These are phyloP conservation scores for Cordyceps fumosorosea DNA, from an alignment of 2,329 filamentous ascomycete species.

Conservation along the genomic window DNA sequence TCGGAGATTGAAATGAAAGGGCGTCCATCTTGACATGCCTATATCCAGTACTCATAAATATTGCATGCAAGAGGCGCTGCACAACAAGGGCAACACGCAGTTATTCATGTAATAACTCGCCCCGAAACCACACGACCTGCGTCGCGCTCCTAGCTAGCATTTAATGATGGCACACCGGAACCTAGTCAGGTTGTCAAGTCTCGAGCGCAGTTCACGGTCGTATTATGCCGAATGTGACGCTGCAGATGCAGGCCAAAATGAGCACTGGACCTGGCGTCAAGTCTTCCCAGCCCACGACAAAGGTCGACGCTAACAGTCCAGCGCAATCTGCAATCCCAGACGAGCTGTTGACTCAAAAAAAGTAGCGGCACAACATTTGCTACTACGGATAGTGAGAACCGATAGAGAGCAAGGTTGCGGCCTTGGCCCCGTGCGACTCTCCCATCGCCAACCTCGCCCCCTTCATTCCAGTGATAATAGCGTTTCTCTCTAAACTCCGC, in stretches of 20 bases:
- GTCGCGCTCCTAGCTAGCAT: background rate
- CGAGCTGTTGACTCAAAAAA: background rate
- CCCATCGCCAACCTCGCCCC: too few relatives aligned
- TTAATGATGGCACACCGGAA: background rate
- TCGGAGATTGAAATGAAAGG: background rate
- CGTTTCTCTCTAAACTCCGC: background rate
- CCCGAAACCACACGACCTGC: background rate
- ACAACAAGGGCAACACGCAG: background rate
- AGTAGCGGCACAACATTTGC: background rate
- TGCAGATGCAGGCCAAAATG: constrained; percentile 7
- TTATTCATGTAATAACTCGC: background rate
- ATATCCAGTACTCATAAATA: background rate
- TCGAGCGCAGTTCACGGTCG: constrained; percentile 5
- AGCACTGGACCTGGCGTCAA: constrained; percentile 7
- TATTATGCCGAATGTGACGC: constrained; percentile 7
- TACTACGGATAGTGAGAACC: too few relatives aligned
- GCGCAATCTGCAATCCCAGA: background rate
- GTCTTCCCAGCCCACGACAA: background rate
- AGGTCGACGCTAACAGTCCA: background rate
- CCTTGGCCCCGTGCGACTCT: background rate
- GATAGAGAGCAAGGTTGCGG: background rate
- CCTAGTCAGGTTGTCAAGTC: constrained; percentile 4
- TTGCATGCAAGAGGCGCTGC: background rate
- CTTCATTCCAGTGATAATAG: too few relatives aligned
- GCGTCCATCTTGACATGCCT: background rate